Conservation (phyloP, 2,329 filamentous ascomycete species). For the Didymella arachidicola region DNA sequence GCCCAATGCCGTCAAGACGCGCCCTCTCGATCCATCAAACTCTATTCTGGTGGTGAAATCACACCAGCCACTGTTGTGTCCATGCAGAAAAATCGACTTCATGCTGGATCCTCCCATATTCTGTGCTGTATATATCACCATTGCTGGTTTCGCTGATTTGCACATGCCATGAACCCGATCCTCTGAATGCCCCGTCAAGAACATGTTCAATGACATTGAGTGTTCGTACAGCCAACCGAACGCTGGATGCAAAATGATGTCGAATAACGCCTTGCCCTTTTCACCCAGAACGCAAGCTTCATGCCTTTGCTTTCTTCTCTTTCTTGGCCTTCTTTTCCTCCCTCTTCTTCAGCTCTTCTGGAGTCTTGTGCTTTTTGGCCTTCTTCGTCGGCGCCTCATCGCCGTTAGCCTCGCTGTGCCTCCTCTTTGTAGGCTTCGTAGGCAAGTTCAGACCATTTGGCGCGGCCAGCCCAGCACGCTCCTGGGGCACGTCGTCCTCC, state of each 20-base stretch:
- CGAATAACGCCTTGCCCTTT: not conserved
- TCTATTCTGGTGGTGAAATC: constrained; percentile 1
- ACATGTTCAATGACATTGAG: not conserved
- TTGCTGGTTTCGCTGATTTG: not conserved
- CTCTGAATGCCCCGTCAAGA: not conserved
- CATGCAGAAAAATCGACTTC: not conserved
- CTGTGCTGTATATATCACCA: not conserved
- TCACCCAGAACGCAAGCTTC: constrained; percentile 12
- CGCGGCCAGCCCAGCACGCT: constrained; percentile 34
- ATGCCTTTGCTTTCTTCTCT: constrained; percentile 39
- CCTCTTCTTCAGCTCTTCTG: constrained; percentile 46
- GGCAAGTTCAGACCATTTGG: constrained; percentile 34
- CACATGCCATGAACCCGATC: not conserved
- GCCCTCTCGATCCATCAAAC: not conserved
- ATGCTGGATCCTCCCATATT: not conserved
- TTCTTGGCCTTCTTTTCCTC: constrained; percentile 52
- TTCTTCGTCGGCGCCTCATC: constrained; percentile 49
- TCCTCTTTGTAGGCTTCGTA: constrained; percentile 49
- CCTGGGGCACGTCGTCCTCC: constrained; percentile 48
- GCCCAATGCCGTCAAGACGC: not conserved
- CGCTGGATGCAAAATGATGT: not conserved
- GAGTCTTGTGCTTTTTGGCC: constrained; percentile 49
- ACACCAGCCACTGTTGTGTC: not conserved
- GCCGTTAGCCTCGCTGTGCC: constrained; percentile 44
- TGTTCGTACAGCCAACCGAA: not conserved